Conservation (phyloP, 164 flowering plant genomes). For the Protea cynaroides region DNA sequence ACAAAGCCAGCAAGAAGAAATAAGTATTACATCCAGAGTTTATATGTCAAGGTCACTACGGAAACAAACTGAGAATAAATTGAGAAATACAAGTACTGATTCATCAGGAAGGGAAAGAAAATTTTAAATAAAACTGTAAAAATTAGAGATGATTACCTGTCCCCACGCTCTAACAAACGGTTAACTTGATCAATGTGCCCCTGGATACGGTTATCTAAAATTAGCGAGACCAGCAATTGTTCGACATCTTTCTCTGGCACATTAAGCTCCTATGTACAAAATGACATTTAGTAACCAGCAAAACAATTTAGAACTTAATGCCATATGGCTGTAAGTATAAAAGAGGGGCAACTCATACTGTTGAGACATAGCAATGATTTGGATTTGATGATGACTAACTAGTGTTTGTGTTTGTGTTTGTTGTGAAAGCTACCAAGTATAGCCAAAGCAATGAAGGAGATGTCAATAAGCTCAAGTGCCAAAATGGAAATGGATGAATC, state of each 20-base stretch:
- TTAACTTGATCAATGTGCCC: constrained; percentile 95
- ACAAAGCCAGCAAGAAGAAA: neutral
- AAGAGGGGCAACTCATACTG: no score
- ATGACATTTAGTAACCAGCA: constrained; percentile 3
- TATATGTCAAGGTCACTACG: neutral
- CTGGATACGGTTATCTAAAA: constrained; percentile 78
- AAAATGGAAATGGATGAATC: no score
- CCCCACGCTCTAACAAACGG: constrained; percentile 69
- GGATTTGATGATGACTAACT: no score
- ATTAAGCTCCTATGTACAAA: constrained; percentile 70
- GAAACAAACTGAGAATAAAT: neutral
- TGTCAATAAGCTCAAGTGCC: no score
- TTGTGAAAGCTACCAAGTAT: no score
- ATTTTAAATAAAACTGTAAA: neutral
- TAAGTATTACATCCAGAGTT: neutral
- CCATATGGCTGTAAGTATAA: neutral
- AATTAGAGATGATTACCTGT: constrained; percentile 38
- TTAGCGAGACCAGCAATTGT: constrained; percentile 81
- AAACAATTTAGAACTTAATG: neutral
- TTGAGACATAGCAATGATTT: no score
- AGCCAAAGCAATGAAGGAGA: no score
- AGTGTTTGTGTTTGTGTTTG: no score
- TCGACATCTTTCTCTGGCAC: constrained; percentile 97
- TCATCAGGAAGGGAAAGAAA: neutral
- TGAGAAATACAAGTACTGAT: neutral